Conservation (phyloP, 1,284 basidiomycete genomes). For the Ganoderma sinense region DNA sequence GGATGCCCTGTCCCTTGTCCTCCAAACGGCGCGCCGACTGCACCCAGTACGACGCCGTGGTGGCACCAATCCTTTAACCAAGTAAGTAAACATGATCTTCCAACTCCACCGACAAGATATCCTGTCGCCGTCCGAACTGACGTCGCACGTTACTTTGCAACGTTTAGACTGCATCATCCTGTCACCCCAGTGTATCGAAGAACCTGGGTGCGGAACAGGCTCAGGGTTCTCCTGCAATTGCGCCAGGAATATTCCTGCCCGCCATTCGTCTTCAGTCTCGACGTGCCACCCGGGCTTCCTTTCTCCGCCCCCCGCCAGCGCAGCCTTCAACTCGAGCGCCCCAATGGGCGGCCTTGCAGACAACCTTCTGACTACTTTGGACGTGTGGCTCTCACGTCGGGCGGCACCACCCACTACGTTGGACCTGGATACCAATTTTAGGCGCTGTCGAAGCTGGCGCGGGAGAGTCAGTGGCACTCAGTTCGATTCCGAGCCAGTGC, state of each 20-base stretch:
- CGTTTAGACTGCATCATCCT: background rate
- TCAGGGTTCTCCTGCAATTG: background rate
- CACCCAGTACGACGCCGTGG: background rate
- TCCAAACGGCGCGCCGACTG: background rate
- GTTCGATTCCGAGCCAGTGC: background rate
- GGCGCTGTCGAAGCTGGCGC: background rate
- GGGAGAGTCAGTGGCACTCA: background rate
- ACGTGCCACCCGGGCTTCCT: conserved; percentile 1
- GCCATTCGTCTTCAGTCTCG: background rate
- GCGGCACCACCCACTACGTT: background rate
- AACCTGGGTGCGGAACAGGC: background rate
- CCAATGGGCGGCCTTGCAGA: background rate
- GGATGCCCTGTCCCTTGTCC: background rate
- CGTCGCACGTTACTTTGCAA: background rate
- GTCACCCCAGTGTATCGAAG: conserved; percentile 3
- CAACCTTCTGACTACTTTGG: background rate
- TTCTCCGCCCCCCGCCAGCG: background rate
- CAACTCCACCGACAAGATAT: background rate
- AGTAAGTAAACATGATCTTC: background rate
- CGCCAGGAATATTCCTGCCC: background rate
- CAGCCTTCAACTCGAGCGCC: background rate
- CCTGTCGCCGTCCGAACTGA: background rate
- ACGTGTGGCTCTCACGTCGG: background rate
- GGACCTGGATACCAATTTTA: background rate
- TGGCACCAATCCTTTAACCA: background rate